These are phyloP conservation scores for Clohesyomyces aquaticus DNA, from an alignment of 495 filamentous ascomycete species.

Conservation along the genomic window DNA sequence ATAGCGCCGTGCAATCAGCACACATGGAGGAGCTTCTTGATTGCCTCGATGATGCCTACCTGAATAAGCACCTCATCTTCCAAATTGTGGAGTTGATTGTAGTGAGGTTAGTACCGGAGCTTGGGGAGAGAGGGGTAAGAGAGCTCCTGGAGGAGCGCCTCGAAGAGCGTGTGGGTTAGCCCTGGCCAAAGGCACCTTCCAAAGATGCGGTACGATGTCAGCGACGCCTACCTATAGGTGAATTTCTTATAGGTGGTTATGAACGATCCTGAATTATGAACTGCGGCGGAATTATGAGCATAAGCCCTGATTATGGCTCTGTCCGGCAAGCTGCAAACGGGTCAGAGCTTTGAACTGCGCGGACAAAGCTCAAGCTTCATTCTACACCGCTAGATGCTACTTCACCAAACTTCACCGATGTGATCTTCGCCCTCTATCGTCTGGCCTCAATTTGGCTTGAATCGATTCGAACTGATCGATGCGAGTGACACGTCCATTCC, in stretches of 20 bases:
- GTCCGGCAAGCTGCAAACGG: background rate
- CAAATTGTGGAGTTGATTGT: constrained; percentile 75
- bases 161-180: constrained; percentile 64
- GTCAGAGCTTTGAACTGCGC: constrained; percentile 14
- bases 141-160: constrained; percentile 76
- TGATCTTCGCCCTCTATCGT: background rate
- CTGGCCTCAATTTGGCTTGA: background rate
- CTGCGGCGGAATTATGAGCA: no score
- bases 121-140: constrained; percentile 70
- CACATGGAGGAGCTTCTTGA: constrained; percentile 66
- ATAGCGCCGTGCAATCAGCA: constrained; percentile 47
- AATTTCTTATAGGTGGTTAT: constrained; percentile 14
- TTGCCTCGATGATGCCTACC: constrained; percentile 76
- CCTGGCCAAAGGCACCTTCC: constrained; percentile 6
- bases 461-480: background rate
- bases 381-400: no score
- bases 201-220: constrained; percentile 13
- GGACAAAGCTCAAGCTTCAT: constrained; percentile 15
- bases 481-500: no score
- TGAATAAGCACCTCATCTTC: constrained; percentile 88
- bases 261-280: no score
- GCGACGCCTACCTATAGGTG: constrained; percentile 6
- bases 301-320: background rate
- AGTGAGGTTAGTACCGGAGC: constrained; percentile 78
- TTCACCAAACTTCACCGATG: constrained; percentile 3